Base-by-base conservation (phyloP, 805 yeast genomes). In the Kuraishia floccosa region DNA sequence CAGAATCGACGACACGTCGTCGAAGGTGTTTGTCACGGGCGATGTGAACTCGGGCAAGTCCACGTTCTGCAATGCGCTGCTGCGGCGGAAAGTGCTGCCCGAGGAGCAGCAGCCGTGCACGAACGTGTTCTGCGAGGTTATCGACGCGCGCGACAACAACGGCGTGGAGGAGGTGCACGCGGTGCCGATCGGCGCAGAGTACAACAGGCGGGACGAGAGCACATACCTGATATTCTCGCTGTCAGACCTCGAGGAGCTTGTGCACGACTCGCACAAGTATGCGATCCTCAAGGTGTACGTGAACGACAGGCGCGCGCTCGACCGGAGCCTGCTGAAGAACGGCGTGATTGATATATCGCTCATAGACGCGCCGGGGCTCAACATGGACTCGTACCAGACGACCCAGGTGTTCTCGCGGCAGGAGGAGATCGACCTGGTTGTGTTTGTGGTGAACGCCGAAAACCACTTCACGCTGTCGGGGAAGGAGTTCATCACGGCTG, bases 41-140 rank as follows among this genome's bases (percentile, higher is more conserved):
- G 99, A 91, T 52, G 67, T 91, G 41, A 91, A 91, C 49, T 81
- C 98, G 0, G 99, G 99, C 3, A 91, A 91, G 48, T 85, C 96
- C 1, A 82, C 95, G 2, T 85, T 91, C 44, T 91, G 98, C 54
- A 91, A 91, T 49, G 89, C 96, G 1, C 59, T 91, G 25, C 57
- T 91, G 36, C 65, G 87, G 41, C 67, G 91, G 31, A 70, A 73
- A 30, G 55, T 91, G 3, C 56, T 91, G 29, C 98, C 99, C 0
- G 94, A 82, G 46, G 99, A 91, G 54, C 98, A 91, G 47, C 94
- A 91, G 49, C 99, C 99, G 2, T 86, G 96, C 46, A 91, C 99
- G 0, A 77, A 83, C 38, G 96, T 91, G 0, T 93, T 93, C 46
- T 87, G 96, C 50, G 98, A 93, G 54, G 89, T 93, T 6, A 61